Percentiles rank a stretch among this genome's conserved stretches.
Evolutionary conservation across 1,284 basidiomycete species (phyloP).

Genomic region (Vanrija pseudolonga): DNA sequence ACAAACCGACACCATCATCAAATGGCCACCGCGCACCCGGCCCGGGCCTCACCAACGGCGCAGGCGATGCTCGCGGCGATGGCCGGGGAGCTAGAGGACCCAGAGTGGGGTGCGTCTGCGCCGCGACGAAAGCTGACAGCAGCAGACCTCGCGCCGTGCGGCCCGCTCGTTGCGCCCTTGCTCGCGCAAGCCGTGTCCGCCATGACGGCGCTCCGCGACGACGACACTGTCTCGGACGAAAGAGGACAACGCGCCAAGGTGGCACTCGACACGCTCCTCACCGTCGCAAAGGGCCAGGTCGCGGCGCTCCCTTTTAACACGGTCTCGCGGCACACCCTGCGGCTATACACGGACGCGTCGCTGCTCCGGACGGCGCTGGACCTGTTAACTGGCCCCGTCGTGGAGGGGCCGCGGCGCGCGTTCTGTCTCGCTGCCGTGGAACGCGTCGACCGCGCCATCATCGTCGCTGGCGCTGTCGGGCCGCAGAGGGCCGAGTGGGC

Average conservation of each 20-base stretch:
- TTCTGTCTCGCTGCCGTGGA: constrained; percentile 48
- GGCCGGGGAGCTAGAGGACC: too few relatives aligned
- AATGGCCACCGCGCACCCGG: too few relatives aligned
- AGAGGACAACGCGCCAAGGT: too few relatives aligned
- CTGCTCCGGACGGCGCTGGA: constrained; percentile 30
- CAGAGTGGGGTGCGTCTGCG: too few relatives aligned
- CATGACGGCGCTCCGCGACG: too few relatives aligned
- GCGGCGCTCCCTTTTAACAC: constrained; percentile 46
- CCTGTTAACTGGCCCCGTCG: constrained; percentile 4
- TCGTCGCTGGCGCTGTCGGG: constrained; percentile 76
- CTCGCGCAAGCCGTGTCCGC: neutral
- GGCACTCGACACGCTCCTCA: constrained; percentile 30
- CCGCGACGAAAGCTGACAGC: too few relatives aligned
- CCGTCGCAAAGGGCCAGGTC: constrained; percentile 49
- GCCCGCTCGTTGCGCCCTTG: too few relatives aligned
- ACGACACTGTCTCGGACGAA: too few relatives aligned
- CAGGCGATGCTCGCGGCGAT: too few relatives aligned
- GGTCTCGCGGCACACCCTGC: constrained; percentile 47
- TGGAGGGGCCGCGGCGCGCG: neutral
- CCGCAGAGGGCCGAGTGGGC: constrained; percentile 60
- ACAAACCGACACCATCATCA: too few relatives aligned
- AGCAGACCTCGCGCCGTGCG: too few relatives aligned
- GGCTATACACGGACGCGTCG: constrained; percentile 51
- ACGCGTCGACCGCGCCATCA: constrained; percentile 71
- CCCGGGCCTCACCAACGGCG: too few relatives aligned